These are phyloP conservation scores for Anisodus acutangulus DNA, from an alignment of 257 asterid species.

Conservation along the genomic window DNA sequence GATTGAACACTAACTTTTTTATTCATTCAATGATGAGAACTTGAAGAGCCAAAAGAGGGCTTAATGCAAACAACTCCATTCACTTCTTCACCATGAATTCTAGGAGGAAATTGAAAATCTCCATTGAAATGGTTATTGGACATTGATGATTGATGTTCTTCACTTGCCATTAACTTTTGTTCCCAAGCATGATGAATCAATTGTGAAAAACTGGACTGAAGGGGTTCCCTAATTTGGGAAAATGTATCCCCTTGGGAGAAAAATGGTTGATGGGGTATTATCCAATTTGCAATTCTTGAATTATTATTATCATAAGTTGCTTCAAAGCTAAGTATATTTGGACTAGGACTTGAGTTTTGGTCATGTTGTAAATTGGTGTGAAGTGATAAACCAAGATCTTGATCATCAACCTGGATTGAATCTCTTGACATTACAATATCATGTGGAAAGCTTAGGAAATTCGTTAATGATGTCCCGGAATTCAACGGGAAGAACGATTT, in stretches of 20 bases:
- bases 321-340: neutral
- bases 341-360: conserved; percentile 42
- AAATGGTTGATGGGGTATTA: conserved; percentile 45
- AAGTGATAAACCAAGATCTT: conserved; percentile 69
- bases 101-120: conserved; percentile 70
- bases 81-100: conserved; percentile 96
- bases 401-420: conserved; percentile 66
- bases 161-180: conserved; percentile 58
- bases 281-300: neutral
- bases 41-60: conserved; percentile 97
- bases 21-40: conserved; percentile 73
- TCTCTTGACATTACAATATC: conserved; percentile 56
- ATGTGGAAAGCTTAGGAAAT: conserved; percentile 58
- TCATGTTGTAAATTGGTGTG: conserved; percentile 44
- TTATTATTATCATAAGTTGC: neutral
- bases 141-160: conserved; percentile 52
- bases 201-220: conserved; percentile 98
- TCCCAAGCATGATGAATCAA: conserved; percentile 95
- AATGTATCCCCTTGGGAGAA: conserved; percentile 66
- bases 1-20: conserved; percentile 29
- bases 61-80: conserved; percentile 85
- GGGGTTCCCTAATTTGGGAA: conserved; percentile 65
- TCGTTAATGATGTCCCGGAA: conserved; percentile 63
- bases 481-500: conserved; percentile 84
- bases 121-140: conserved; percentile 75